A percentile compares a stretch with the other conserved stretches of the same genome.
These are phyloP conservation scores for Vanderwaltozyma polyspora DNA, from an alignment of 805 yeast species.

Conservation along the genomic window DNA sequence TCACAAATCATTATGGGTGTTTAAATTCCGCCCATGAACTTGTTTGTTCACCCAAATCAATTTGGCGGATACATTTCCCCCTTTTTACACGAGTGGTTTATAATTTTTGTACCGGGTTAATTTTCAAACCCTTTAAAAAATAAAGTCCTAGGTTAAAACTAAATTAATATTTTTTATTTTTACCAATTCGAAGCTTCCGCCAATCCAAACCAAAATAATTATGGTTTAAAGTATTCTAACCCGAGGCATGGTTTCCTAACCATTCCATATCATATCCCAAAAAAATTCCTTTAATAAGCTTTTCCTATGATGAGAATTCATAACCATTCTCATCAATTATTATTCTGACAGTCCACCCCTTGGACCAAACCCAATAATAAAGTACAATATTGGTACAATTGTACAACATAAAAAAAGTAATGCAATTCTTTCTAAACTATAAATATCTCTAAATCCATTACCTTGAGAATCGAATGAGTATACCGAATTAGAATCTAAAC, in stretches of 20 bases:
- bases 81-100: no score
- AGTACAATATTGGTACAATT: conserved; percentile 21
- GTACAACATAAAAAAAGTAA: conserved; percentile 11
- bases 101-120: no score
- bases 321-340: conserved; percentile 17
- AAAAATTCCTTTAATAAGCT: conserved; percentile 21
- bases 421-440: conserved; percentile 14
- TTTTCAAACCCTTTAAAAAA: no score
- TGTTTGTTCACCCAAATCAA: no score
- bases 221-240: conserved; percentile 24
- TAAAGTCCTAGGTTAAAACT: no score
- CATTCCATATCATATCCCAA: conserved; percentile 22
- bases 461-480: conserved; percentile 15
- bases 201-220: conserved; percentile 31
- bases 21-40: no score
- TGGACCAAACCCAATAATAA: conserved; percentile 19
- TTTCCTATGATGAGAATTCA: conserved; percentile 16
- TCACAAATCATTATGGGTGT: no score
- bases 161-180: no score
- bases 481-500: conserved; percentile 14
- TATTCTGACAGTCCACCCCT: conserved; percentile 14
- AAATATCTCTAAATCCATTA: conserved; percentile 13
- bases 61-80: no score
- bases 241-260: conserved; percentile 23
- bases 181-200: conserved; percentile 32